Percentiles rank a stretch among this genome's conserved stretches.
Conservation (phyloP, 345 rosid genomes). For the Linum usitatissimum region DNA sequence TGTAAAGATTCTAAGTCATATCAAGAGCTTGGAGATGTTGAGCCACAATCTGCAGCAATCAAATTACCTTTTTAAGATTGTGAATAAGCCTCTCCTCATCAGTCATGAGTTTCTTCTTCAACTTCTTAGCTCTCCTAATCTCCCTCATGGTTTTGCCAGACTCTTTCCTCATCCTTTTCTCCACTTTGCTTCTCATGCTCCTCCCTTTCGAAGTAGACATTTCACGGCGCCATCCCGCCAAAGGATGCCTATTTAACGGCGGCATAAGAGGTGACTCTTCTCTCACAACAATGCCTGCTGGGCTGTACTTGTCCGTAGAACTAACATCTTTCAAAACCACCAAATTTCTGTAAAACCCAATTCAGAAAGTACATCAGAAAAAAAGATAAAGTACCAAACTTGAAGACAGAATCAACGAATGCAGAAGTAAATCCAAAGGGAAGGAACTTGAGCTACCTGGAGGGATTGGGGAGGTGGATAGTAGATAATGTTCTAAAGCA, state of each 20-base stretch:
- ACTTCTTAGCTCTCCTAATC: conserved; percentile 77
- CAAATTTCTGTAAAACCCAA: background rate
- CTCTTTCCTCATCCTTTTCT: conserved; percentile 80
- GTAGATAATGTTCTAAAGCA: conserved; percentile 38
- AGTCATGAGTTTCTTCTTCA: conserved; percentile 92
- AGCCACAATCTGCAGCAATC: background rate
- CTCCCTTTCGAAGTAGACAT: conserved; percentile 83
- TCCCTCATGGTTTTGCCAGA: conserved; percentile 81
- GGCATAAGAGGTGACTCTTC: background rate
- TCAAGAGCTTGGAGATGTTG: background rate
- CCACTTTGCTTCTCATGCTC: conserved; percentile 92
- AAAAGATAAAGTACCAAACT: background rate
- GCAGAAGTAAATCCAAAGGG: conserved; percentile 8
- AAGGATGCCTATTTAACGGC: conserved; percentile 11
- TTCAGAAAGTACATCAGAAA: background rate
- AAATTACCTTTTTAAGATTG: conserved; percentile 73
- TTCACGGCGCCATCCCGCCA: conserved; percentile 35
- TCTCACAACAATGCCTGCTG: background rate
- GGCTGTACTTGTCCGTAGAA: background rate
- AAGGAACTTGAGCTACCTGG: conserved; percentile 25
- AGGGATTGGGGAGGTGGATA: conserved; percentile 33
- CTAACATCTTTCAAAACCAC: background rate
- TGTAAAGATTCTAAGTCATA: background rate
- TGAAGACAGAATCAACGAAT: background rate
- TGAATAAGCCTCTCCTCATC: conserved; percentile 92